Conservation (phyloP, 345 rosid genomes). For the Balakata baccata region DNA sequence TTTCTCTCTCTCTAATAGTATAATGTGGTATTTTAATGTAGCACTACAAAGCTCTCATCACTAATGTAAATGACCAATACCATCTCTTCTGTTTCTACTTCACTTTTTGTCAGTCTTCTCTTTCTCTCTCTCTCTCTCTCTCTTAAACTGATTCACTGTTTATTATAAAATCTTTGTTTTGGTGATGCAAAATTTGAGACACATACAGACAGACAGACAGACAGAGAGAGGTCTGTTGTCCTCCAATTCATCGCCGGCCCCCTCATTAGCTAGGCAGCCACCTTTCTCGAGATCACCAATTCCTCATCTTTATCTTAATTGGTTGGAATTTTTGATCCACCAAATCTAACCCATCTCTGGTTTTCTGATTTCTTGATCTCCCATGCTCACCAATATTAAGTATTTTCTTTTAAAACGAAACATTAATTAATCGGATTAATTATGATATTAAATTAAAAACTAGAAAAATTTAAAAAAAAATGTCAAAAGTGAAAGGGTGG, state of each 20-base stretch:
- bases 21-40: slow-evolving; percentile 20
- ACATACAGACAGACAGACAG: background rate
- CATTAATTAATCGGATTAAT: no score
- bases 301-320: slow-evolving; percentile 22
- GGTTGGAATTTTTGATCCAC: slow-evolving; percentile 26
- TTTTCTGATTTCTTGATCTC: slow-evolving; percentile 7
- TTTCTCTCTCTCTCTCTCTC: slow-evolving; percentile 13
- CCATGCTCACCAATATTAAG: no score
- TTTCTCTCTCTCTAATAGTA: background rate
- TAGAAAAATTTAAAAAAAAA: no score
- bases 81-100: slow-evolving; percentile 24
- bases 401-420: no score
- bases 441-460: no score
- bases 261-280: background rate
- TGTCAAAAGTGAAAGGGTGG: background rate
- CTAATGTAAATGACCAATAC: slow-evolving; percentile 15
- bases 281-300: slow-evolving; percentile 37
- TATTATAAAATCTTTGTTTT: background rate
- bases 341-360: slow-evolving; percentile 19
- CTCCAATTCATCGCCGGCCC: slow-evolving; percentile 46
- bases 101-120: slow-evolving; percentile 38
- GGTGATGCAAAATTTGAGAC: background rate
- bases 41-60: slow-evolving; percentile 34
- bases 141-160: slow-evolving; percentile 5
- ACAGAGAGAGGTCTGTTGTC: slow-evolving; percentile 16